Evolutionary conservation across 2,329 filamentous ascomycete species (phyloP).

Genomic region (Fusarium bactridioides): DNA sequence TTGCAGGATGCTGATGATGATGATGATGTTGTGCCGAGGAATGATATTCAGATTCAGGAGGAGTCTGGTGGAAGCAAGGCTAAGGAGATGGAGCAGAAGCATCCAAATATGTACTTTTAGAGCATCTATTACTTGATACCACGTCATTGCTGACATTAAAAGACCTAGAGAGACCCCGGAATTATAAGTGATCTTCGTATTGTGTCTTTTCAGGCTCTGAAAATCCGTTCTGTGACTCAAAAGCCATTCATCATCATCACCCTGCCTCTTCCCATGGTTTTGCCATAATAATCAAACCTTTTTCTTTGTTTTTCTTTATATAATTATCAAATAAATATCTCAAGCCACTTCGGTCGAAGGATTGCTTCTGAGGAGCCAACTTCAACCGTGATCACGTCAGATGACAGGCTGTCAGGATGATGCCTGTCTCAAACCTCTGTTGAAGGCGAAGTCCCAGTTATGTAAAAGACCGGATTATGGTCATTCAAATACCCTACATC

Average conservation of each 20-base stretch:
- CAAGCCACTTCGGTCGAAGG: neutral
- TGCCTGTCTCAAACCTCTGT: too few species aligned
- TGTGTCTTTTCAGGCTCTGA: too few species aligned
- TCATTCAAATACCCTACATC: rapidly evolving
- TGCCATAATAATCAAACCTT: too few species aligned
- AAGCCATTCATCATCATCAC: neutral
- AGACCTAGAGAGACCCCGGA: too few species aligned
- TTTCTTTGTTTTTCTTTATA: too few species aligned
- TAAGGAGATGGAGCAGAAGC: slow-evolving; percentile 17
- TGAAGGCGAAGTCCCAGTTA: neutral
- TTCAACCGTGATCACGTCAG: neutral
- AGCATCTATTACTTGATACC: neutral
- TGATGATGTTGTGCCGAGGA: neutral
- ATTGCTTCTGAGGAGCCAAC: neutral
- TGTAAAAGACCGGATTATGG: rapidly evolving
- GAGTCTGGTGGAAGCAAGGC: slow-evolving; percentile 21
- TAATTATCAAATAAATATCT: too few species aligned
- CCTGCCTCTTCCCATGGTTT: too few species aligned
- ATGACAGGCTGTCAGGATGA: neutral
- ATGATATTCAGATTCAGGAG: neutral
- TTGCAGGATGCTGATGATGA: neutral
- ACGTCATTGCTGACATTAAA: rapidly evolving
- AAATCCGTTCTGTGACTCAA: neutral
- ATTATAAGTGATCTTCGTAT: rapidly evolving
- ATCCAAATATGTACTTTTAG: slow-evolving; percentile 36